phyloP scores from a whole-genome alignment of 2,329 filamentous ascomycete genomes.

The Verticillium tricorpus region DNA sequence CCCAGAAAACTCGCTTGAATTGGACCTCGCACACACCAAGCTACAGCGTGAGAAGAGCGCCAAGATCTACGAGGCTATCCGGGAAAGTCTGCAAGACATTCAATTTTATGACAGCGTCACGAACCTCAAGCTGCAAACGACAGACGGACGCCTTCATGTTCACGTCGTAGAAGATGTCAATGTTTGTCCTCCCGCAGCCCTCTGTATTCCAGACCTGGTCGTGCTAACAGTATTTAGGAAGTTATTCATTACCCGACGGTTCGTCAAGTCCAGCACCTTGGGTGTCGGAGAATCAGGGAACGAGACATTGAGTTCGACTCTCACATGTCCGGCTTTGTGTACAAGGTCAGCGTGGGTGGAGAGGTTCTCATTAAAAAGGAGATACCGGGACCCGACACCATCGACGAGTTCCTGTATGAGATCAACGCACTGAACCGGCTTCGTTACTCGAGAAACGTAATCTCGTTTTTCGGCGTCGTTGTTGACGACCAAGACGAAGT shows the following conservation, averaged over 20 bases:
- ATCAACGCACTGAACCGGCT: constrained; percentile 88
- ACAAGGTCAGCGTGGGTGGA: constrained; percentile 74
- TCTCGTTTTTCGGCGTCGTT: constrained; percentile 82
- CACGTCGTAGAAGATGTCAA: constrained; percentile 97
- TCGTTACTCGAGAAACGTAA: constrained; percentile 68
- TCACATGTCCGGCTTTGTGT: constrained; percentile 95
- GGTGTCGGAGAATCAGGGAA: constrained; percentile 62
- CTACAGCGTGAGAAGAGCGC: constrained; percentile 90
- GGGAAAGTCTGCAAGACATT: constrained; percentile 86
- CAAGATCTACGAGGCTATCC: constrained; percentile 90
- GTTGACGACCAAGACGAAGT: constrained; percentile 69
- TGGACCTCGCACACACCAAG: constrained; percentile 70
- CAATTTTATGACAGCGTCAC: constrained; percentile 96
- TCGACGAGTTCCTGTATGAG: constrained; percentile 96
- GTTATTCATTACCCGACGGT: constrained; percentile 81
- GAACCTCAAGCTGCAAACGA: constrained; percentile 89
- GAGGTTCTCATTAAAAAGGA: constrained; percentile 89
- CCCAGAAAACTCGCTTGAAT: constrained; percentile 76
- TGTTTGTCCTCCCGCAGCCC: constrained; percentile 32
- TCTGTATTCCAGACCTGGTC: neutral
- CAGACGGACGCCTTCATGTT: constrained; percentile 82
- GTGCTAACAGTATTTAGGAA: constrained; percentile 45
- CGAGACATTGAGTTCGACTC: constrained; percentile 78
- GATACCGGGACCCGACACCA: constrained; percentile 89
- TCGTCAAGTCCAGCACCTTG: constrained; percentile 69